phyloP scores from a whole-genome alignment of 83 land plant genomes.

The Picea abies region DNA sequence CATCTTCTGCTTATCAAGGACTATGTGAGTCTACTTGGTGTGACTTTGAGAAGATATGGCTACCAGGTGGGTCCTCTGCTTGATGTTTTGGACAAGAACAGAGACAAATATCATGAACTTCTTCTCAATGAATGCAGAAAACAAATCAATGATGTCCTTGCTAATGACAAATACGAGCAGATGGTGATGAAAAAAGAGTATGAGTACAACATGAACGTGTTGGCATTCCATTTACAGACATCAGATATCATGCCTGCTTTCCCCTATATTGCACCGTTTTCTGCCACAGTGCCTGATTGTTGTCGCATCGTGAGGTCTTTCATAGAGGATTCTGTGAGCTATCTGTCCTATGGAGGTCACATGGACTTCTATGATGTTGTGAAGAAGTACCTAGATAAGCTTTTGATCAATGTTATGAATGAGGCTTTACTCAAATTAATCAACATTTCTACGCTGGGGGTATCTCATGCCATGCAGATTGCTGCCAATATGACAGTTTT shows the following conservation, averaged over 20 bases:
- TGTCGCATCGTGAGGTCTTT: conserved; percentile 91
- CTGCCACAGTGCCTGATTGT: conserved; percentile 92
- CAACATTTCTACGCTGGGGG: conserved; percentile 55
- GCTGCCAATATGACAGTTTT: conserved; percentile 98
- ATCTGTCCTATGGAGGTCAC: conserved; percentile 90
- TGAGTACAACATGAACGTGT: conserved; percentile 93
- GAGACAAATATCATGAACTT: conserved; percentile 97
- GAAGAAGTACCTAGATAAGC: conserved; percentile 89
- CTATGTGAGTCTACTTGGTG: conserved; percentile 91
- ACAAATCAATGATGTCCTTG: conserved; percentile 72
- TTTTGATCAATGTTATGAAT: conserved; percentile 74
- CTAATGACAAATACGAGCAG: conserved; percentile 92
- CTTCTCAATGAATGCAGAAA: conserved; percentile 83
- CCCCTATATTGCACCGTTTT: conserved; percentile 98
- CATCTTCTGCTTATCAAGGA: conserved; percentile 93
- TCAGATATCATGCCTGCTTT: conserved; percentile 88
- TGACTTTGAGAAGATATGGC: conserved; percentile 83
- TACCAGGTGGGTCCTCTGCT: conserved; percentile 85
- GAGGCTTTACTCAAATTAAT: conserved; percentile 76
- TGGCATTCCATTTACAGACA: conserved; percentile 85
- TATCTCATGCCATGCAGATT: conserved; percentile 97
- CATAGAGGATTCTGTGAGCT: conserved; percentile 94
- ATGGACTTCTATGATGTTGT: conserved; percentile 88
- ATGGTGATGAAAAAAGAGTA: conserved; percentile 99
- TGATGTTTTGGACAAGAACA: conserved; percentile 80